These are phyloP conservation scores for Xylaria polymorpha DNA, from an alignment of 2,329 filamentous ascomycete species.

Conservation along the genomic window DNA sequence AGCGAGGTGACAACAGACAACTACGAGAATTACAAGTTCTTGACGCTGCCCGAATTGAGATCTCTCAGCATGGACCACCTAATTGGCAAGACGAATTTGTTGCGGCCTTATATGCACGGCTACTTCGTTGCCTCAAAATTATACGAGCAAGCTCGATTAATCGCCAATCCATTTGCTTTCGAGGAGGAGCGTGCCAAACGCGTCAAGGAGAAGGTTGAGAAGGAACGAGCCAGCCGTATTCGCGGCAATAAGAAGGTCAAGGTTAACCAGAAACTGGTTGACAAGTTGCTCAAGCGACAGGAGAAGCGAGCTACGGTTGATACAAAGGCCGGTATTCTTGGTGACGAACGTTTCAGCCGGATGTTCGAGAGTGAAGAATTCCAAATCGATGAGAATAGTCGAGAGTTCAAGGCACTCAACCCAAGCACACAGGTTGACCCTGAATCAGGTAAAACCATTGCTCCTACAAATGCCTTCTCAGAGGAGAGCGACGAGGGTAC, in stretches of 20 bases:
- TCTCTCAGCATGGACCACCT: conserved; percentile 88
- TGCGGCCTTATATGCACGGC: conserved; percentile 98
- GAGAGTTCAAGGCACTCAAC: conserved; percentile 89
- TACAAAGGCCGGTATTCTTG: conserved; percentile 73
- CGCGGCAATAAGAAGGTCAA: conserved; percentile 97
- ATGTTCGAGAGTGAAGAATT: conserved; percentile 96
- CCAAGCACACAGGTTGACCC: conserved; percentile 76
- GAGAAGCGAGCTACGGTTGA: conserved; percentile 70
- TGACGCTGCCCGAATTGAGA: conserved; percentile 87
- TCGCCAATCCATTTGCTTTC: conserved; percentile 93
- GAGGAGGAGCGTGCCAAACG: conserved; percentile 92
- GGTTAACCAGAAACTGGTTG: conserved; percentile 86
- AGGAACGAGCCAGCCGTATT: conserved; percentile 94
- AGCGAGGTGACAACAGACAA: conserved; percentile 82
- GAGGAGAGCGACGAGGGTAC: conserved; percentile 60
- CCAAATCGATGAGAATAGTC: conserved; percentile 86
- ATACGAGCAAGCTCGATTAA: conserved; percentile 93
- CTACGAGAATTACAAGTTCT: conserved; percentile 99
- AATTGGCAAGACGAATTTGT: conserved; percentile 86
- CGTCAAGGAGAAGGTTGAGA: conserved; percentile 94
- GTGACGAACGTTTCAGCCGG: conserved; percentile 86
- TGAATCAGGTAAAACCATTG: conserved; percentile 47
- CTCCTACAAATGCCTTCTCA: conserved; percentile 55
- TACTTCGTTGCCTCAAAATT: conserved; percentile 96
- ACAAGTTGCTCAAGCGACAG: conserved; percentile 76